Conservation (phyloP, 2,329 filamentous ascomycete species). For the Chaetomium olivaceum region DNA sequence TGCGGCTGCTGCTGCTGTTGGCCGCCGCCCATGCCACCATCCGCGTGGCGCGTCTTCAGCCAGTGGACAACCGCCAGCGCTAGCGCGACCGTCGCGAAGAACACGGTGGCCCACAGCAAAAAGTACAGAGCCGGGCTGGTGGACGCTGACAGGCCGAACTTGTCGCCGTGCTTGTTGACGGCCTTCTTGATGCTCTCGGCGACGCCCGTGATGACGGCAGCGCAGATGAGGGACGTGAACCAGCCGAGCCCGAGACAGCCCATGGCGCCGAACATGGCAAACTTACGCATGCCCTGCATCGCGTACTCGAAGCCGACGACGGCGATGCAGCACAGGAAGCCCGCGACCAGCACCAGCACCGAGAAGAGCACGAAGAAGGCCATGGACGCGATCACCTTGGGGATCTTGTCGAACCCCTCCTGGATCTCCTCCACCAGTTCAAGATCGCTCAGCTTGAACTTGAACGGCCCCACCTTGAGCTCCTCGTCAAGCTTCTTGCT, state of each 20-base stretch:
- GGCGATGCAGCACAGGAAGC: slow-evolving; percentile 39
- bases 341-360: slow-evolving; percentile 45
- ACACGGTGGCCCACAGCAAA: slow-evolving; percentile 19
- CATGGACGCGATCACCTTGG: slow-evolving; percentile 49
- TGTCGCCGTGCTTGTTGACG: slow-evolving; percentile 22
- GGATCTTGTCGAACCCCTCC: slow-evolving; percentile 51
- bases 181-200: slow-evolving; percentile 19
- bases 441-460: slow-evolving; percentile 40
- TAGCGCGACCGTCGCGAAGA: slow-evolving; percentile 10
- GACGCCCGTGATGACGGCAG: slow-evolving; percentile 22
- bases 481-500: slow-evolving; percentile 49
- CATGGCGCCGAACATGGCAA: slow-evolving; percentile 13
- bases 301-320: slow-evolving; percentile 27
- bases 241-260: slow-evolving; percentile 37
- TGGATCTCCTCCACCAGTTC: slow-evolving; percentile 40
- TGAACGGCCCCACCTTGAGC: slow-evolving; percentile 49
- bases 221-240: slow-evolving; percentile 19
- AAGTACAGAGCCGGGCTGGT: slow-evolving; percentile 20
- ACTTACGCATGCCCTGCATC: background rate
- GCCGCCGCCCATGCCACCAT: background rate
- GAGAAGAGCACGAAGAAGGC: slow-evolving; percentile 52
- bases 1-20: background rate
- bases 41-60: background rate
- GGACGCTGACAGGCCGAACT: slow-evolving; percentile 24
- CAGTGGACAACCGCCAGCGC: slow-evolving; percentile 3